Base-by-base conservation (phyloP, 768 basidiomycete species). In the Russula compacta region DNA sequence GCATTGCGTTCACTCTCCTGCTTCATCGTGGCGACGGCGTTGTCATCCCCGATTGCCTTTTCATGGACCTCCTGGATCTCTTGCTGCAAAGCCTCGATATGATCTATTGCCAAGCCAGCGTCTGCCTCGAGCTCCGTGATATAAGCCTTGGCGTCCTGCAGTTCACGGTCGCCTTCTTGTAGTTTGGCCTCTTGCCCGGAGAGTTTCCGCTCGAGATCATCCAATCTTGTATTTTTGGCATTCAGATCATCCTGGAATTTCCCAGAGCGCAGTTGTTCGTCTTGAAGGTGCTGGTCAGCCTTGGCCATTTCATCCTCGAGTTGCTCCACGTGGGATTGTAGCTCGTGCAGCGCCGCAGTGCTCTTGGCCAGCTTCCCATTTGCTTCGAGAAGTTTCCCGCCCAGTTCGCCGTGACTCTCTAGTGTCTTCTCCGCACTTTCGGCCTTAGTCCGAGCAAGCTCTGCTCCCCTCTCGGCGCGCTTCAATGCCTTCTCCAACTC, bases 401-500 rank as follows among this genome's bases (percentile, higher is more conserved):
- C 89, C 1, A 89, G 76, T 49, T 89, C 89, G 63, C 80, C 79
- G 40, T 80, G 85, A 56, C 75, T 80, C 69, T 83, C 85, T 53
- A 90, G 73, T 12, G 81, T 79, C 32, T 71, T 74, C 66, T 90
- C 87, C 0, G 85, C 86, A 67, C 85, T 85, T 63, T 77, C 76
- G 0, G 82, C 83, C 38, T 86, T 79, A 54, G 84, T 83, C 9
- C 77, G 71, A 0, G 84, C 82, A 14, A 77, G 73, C 61, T 86
- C 78, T 52, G 79, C 74, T 60, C 86, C 84, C 2, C 71, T 80
- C 60, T 80, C 74, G 29, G 77, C 69, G 46, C 78, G 77, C 12
- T 71, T 71, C 35, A 85, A 67, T 17, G 75, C 71, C 56, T 72
- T 77, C 66, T 81, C 79, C 17, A 76, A 65, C 17, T 83, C 82